Evolutionary conservation across 805 yeast species (phyloP).

Genomic region (Candida patagonica): DNA sequence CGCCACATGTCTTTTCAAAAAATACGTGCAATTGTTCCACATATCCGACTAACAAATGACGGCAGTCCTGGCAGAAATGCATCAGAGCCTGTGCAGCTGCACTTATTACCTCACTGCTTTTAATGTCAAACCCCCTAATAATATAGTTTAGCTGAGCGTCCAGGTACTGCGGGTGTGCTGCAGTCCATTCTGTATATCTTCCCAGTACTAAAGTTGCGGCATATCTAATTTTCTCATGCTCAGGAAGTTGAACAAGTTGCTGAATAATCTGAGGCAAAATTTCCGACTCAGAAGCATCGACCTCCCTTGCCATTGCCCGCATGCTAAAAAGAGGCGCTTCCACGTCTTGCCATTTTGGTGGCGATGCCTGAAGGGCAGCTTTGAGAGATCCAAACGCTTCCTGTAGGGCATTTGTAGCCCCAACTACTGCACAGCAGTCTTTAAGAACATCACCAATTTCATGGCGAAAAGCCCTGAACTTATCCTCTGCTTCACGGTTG

Average conservation of each 20-base stretch:
- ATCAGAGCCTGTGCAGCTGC: constrained; percentile 92
- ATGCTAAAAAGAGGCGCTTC: constrained; percentile 87
- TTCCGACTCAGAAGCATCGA: constrained; percentile 52
- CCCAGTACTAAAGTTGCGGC: constrained; percentile 91
- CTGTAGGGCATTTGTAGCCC: constrained; percentile 56
- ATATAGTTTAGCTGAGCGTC: constrained; percentile 81
- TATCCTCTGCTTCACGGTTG: constrained; percentile 79
- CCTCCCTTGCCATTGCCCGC: constrained; percentile 92
- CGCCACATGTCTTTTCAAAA: constrained; percentile 46
- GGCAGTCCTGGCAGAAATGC: constrained; percentile 92
- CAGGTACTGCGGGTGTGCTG: constrained; percentile 71
- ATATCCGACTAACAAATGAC: constrained; percentile 50
- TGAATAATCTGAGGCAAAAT: constrained; percentile 73
- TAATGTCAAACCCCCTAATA: constrained; percentile 64
- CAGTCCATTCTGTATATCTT: constrained; percentile 94
- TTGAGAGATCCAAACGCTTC: constrained; percentile 62
- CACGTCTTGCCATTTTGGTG: constrained; percentile 61
- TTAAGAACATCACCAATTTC: constrained; percentile 97
- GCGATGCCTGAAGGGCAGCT: constrained; percentile 23
- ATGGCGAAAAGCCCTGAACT: constrained; percentile 87
- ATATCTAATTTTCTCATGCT: constrained; percentile 77
- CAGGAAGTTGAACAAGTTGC: constrained; percentile 60
- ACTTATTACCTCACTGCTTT: constrained; percentile 41
- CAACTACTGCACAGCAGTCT: constrained; percentile 88
- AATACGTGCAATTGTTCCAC: constrained; percentile 69